phyloP scores from a whole-genome alignment of 495 filamentous ascomycete species.

The Trichoderma reesei region DNA sequence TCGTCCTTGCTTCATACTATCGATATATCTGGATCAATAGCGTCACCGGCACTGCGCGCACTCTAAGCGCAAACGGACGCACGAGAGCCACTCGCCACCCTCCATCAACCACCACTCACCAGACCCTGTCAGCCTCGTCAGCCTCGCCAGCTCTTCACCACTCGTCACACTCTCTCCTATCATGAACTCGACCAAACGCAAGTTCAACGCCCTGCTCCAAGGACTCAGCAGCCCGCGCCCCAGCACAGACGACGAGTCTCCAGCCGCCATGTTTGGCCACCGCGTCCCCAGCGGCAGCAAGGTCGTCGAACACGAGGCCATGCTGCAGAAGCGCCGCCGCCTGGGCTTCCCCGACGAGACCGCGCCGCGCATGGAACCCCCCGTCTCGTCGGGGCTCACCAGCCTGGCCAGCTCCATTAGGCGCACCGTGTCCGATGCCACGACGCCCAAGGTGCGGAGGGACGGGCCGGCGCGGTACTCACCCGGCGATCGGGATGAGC shows the following conservation, averaged over 20 bases:
- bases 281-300: slow-evolving; percentile 18
- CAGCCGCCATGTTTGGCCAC: slow-evolving; percentile 12
- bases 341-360: slow-evolving; percentile 8
- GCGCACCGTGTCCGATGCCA: neutral
- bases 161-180: neutral
- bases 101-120: no score
- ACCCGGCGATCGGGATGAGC: slow-evolving; percentile 73
- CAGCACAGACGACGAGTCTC: slow-evolving; percentile 14
- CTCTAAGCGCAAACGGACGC: neutral
- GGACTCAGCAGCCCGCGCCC: slow-evolving; percentile 34
- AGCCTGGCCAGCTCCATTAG: neutral
- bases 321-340: slow-evolving; percentile 10
- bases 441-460: slow-evolving; percentile 3
- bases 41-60: neutral
- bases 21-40: neutral
- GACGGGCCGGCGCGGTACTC: slow-evolving; percentile 43
- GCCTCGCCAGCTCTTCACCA: no score
- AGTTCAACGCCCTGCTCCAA: slow-evolving; percentile 47
- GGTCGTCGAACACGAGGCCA: slow-evolving; percentile 3
- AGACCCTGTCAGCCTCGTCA: neutral
- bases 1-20: no score
- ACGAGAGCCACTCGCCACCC: neutral
- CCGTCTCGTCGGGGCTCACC: neutral
- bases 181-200: slow-evolving; percentile 49
- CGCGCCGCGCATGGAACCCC: neutral